These are phyloP conservation scores for Linnemannia elongata DNA, from an alignment of 192 early-diverging fungal species.

Conservation along the genomic window DNA sequence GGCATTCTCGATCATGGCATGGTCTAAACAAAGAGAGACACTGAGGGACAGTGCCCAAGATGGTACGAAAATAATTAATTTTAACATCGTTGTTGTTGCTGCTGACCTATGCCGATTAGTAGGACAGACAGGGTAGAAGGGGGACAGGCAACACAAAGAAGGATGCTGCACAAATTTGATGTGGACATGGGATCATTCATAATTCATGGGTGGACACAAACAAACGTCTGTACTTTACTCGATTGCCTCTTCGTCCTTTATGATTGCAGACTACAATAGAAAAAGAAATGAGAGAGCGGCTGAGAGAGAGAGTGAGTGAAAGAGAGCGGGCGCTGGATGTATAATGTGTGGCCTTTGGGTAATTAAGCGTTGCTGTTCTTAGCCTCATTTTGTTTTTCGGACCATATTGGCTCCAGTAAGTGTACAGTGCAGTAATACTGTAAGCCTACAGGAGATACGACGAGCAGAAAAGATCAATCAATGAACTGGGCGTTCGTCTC, in stretches of 20 bases:
- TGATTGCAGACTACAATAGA: background rate
- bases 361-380: background rate
- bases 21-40: background rate
- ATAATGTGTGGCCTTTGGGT: background rate
- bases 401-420: background rate
- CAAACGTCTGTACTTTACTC: background rate
- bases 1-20: background rate
- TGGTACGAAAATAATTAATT: background rate
- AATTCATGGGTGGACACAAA: too few species aligned
- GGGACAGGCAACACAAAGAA: too few species aligned
- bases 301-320: background rate
- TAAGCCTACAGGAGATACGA: too few species aligned
- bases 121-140: background rate
- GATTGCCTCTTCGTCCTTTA: background rate
- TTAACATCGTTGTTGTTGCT: slow-evolving; percentile 14
- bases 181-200: too few species aligned
- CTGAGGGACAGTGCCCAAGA: background rate
- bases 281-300: slow-evolving; percentile 2
- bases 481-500: background rate
- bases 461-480: too few species aligned
- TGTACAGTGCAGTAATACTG: background rate
- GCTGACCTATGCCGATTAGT: background rate
- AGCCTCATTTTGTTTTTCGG: background rate
- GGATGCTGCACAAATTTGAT: too few species aligned
- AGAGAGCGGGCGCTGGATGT: background rate